Percentiles rank a stretch among this genome's conserved stretches.
Evolutionary conservation across 2,329 filamentous ascomycete species (phyloP).

Genomic region (Chrysosporium queenslandicum): DNA sequence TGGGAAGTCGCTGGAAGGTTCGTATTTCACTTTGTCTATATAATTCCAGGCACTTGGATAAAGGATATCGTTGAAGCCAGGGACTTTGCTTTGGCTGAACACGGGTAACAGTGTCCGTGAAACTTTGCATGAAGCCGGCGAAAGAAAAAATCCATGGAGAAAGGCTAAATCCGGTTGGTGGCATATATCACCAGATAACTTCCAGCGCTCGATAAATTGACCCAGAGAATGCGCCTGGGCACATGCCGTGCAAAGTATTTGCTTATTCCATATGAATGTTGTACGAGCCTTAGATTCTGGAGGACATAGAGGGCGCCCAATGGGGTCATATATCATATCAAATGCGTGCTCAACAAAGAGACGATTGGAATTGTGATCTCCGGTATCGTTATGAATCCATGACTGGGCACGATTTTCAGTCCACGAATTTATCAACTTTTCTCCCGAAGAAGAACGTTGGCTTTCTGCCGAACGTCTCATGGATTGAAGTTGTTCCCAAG

Average conservation of each 20-base stretch:
- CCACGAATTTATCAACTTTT: slow-evolving; percentile 27
- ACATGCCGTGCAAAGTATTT: slow-evolving; percentile 56
- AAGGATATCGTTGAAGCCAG: slow-evolving; percentile 65
- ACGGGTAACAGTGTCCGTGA: slow-evolving; percentile 59
- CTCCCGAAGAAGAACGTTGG: slow-evolving; percentile 16
- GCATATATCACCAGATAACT: slow-evolving; percentile 56
- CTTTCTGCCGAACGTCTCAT: slow-evolving; percentile 24
- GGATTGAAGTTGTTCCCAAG: slow-evolving; percentile 36
- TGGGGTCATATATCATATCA: slow-evolving; percentile 32
- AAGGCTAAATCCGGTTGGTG: slow-evolving; percentile 65
- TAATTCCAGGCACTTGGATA: slow-evolving; percentile 59
- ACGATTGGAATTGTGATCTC: slow-evolving; percentile 26
- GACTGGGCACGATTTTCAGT: slow-evolving; percentile 28
- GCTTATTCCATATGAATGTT: slow-evolving; percentile 53
- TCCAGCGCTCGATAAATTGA: slow-evolving; percentile 58
- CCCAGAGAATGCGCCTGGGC: slow-evolving; percentile 54
- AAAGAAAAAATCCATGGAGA: slow-evolving; percentile 63
- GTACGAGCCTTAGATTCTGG: slow-evolving; percentile 51
- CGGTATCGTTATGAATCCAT: slow-evolving; percentile 31
- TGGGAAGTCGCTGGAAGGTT: slow-evolving; percentile 42
- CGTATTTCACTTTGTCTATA: slow-evolving; percentile 46
- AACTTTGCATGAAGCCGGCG: slow-evolving; percentile 51
- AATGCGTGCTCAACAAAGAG: slow-evolving; percentile 36
- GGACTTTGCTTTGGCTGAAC: slow-evolving; percentile 64
- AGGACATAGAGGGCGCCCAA: slow-evolving; percentile 49